A percentile compares a stretch with the other conserved stretches of the same genome.
Conservation (phyloP, 2,329 filamentous ascomycete species). For the Colletotrichum caudatum region DNA sequence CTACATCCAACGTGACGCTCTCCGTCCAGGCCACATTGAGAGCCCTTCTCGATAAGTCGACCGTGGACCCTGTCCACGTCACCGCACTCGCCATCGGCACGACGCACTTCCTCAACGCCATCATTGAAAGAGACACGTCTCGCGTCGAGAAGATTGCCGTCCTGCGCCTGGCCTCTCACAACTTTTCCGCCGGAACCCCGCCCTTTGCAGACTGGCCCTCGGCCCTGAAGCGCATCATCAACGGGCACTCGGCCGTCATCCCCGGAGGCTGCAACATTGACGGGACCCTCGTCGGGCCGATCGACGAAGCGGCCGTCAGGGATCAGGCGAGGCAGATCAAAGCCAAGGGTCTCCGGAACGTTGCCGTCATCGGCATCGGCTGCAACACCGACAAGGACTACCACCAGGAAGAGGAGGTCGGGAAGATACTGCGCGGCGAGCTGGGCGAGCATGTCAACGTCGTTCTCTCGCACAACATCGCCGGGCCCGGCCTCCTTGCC, state of each 20-base stretch:
- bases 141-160: slow-evolving; percentile 65
- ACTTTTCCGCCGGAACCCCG: slow-evolving; percentile 62
- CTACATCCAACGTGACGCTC: slow-evolving; percentile 60
- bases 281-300: slow-evolving; percentile 41
- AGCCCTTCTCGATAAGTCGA: slow-evolving; percentile 54
- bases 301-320: slow-evolving; percentile 37
- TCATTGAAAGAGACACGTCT: slow-evolving; percentile 64
- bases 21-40: slow-evolving; percentile 61
- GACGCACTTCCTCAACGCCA: slow-evolving; percentile 71
- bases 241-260: slow-evolving; percentile 43
- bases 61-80: slow-evolving; percentile 51
- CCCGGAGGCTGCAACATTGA: slow-evolving; percentile 45
- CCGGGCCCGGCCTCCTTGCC: slow-evolving; percentile 57
- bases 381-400: slow-evolving; percentile 67
- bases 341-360: slow-evolving; percentile 49
- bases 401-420: slow-evolving; percentile 63
- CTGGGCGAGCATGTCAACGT: slow-evolving; percentile 48
- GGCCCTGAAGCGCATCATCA: slow-evolving; percentile 54
- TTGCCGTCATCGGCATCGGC: slow-evolving; percentile 70
- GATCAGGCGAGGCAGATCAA: slow-evolving; percentile 43
- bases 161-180: slow-evolving; percentile 64
- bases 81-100: slow-evolving; percentile 66
- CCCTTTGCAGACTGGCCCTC: slow-evolving; percentile 66
- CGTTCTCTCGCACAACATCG: slow-evolving; percentile 50
- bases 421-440: slow-evolving; percentile 60